Evolutionary conservation across 2,329 filamentous ascomycete genomes (phyloP).

Genomic region (Beauveria scarabaeidicola): DNA sequence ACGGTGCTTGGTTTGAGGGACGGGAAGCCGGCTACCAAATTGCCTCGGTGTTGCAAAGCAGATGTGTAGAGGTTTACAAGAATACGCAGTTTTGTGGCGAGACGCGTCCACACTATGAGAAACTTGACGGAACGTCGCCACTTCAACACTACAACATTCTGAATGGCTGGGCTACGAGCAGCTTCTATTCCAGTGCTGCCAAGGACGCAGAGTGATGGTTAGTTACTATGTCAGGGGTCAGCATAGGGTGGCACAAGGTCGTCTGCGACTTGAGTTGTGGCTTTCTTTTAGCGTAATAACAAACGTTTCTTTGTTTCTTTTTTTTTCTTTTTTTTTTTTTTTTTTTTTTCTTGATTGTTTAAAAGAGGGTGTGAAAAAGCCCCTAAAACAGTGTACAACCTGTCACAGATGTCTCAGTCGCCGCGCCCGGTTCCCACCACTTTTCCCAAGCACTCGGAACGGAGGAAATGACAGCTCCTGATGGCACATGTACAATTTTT

Average conservation of each 20-base stretch:
- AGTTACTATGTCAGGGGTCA: not conserved
- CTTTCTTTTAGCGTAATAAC: conserved; percentile 1
- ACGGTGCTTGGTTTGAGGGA: conserved; percentile 53
- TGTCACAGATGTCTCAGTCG: conserved; percentile 1
- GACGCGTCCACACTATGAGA: conserved; percentile 16
- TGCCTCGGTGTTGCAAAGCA: conserved; percentile 23
- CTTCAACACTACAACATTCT: conserved; percentile 23
- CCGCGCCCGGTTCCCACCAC: not conserved
- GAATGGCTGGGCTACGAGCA: conserved; percentile 31
- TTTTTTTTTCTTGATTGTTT: not conserved
- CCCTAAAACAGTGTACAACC: not conserved
- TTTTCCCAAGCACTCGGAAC: conserved; percentile 4
- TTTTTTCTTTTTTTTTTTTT: not conserved
- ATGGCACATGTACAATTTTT: not conserved
- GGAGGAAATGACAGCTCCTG: conserved; percentile 8
- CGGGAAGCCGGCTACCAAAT: conserved; percentile 37
- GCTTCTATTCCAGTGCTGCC: conserved; percentile 17
- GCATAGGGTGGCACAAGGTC: not conserved
- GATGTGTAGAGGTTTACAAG: conserved; percentile 14
- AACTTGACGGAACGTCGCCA: conserved; percentile 25
- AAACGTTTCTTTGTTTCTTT: not conserved
- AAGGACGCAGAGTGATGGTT: not conserved
- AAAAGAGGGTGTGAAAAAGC: too few relatives aligned
- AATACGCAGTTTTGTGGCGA: conserved; percentile 13
- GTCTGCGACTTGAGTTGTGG: not conserved